Base-by-base conservation (phyloP, 208 protist species). In the Crithidia acanthocephali region DNA sequence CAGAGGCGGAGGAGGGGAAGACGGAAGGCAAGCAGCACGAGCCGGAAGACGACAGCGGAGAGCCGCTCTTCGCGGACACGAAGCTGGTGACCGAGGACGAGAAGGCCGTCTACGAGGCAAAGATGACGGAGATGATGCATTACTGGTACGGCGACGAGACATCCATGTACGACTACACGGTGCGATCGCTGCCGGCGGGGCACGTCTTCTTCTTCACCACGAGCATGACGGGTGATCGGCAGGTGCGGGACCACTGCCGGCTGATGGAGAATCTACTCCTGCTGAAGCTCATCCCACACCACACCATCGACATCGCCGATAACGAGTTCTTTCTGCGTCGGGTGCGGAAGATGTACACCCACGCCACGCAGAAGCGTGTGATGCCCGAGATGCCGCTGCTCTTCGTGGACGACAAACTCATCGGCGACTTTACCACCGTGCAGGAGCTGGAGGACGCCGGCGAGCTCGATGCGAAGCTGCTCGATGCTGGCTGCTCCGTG, bases 401-500 rank as follows among this genome's bases (percentile, higher is more conserved):
- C 0, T 95, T 85, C 62, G 83, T 95, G 28, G 86, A 87, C 33
- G 42, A 68, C 42, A 80, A 61, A 27, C 78, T 81, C 50, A 83
- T 92, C 37, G 86, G 90, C 50, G 65, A 83, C 65, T 84, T 83
- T 40, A 77, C 77, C n/a, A 68, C 67, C 15, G 47, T 92, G 25
- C 90, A 95, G 65, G 86, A 92, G 27, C 33, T 92, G 66, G 86
- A 91, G 67, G 87, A 95, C 68, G 73, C 74, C n/a, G 87, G 78
- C 20, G 50, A 71, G 40, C 48, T 95, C 2, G 80, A 88, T 51
- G 74, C 65, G 40, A 84, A 72, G 61, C 62, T 95, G 25, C 18
- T 55, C 1, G 57, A 65, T 16, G 62, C 81, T 11, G 86, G 88
- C 56, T 85, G 67, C 63, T 53, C 44, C 1, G 68, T 73, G 57